Evolutionary conservation across 176 grass and related monocot species (phyloP).

Genomic region (Eremochloa ophiuroides): DNA sequence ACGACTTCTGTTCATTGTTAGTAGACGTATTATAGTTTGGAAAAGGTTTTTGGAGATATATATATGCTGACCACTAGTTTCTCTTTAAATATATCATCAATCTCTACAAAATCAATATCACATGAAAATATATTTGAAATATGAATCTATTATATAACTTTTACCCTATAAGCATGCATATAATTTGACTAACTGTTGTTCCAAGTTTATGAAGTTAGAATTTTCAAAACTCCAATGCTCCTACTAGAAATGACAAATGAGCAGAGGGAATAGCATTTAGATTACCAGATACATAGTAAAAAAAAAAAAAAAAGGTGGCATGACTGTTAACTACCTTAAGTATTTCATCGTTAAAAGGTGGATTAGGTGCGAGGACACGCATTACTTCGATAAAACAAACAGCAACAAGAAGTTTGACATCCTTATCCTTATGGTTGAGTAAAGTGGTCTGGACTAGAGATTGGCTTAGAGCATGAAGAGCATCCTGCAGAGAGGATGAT

Average conservation of each 20-base stretch:
- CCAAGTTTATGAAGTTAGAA: neutral
- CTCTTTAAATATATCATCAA: neutral
- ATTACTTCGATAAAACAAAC: constrained; percentile 92
- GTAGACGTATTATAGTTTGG: neutral
- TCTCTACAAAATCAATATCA: neutral
- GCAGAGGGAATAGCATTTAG: neutral
- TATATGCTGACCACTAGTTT: neutral
- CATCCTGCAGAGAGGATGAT: constrained; percentile 56
- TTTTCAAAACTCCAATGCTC: neutral
- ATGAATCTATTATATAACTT: neutral
- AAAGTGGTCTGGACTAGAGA: constrained; percentile 67
- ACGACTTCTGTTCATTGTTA: neutral
- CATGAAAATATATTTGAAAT: neutral
- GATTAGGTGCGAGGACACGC: constrained; percentile 81
- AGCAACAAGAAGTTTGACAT: constrained; percentile 84
- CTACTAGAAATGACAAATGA: neutral
- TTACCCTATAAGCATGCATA: neutral
- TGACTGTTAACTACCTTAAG: constrained; percentile 68
- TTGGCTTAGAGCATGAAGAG: constrained; percentile 60
- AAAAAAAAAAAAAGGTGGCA: too few species aligned
- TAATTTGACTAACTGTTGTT: neutral
- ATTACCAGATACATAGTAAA: neutral
- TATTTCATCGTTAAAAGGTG: constrained; percentile 79
- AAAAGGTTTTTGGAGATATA: neutral
- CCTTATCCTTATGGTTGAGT: constrained; percentile 87